Evolutionary conservation across 2,329 filamentous ascomycete species (phyloP).

Genomic region (Aspergillus floridensis): DNA sequence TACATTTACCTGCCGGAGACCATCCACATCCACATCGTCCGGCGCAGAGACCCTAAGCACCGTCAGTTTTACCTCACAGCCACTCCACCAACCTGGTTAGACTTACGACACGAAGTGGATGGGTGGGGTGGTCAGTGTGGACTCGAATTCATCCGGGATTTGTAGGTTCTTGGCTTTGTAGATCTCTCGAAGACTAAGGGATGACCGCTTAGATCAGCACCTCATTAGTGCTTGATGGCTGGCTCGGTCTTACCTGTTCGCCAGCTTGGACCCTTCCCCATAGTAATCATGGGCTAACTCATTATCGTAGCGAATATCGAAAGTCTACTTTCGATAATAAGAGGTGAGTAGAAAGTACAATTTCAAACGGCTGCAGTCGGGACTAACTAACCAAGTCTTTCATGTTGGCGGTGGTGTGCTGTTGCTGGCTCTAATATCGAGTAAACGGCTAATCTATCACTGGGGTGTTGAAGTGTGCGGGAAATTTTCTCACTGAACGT

Average conservation of each 20-base stretch:
- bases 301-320: conserved; percentile 20
- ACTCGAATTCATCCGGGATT: conserved; percentile 20
- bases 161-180: conserved; percentile 16
- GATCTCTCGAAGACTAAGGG: neutral
- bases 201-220: neutral
- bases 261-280: conserved; percentile 17
- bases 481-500: fast-evolving
- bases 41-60: conserved; percentile 6
- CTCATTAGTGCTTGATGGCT: neutral
- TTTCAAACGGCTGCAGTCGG: no score
- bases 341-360: neutral
- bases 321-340: conserved; percentile 8
- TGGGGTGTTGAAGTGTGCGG: no score
- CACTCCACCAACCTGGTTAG: neutral
- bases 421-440: neutral
- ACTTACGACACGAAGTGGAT: conserved; percentile 5
- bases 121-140: conserved; percentile 17
- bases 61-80: neutral
- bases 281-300: conserved; percentile 18
- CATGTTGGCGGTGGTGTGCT: no score
- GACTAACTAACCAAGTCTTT: conserved; percentile 1
- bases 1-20: conserved; percentile 9
- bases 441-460: no score
- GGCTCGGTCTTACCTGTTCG: conserved; percentile 5
- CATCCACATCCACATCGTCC: conserved; percentile 14